Base-by-base conservation (phyloP, 2,329 filamentous ascomycete genomes). In the Aspergillus thermomutatus region DNA sequence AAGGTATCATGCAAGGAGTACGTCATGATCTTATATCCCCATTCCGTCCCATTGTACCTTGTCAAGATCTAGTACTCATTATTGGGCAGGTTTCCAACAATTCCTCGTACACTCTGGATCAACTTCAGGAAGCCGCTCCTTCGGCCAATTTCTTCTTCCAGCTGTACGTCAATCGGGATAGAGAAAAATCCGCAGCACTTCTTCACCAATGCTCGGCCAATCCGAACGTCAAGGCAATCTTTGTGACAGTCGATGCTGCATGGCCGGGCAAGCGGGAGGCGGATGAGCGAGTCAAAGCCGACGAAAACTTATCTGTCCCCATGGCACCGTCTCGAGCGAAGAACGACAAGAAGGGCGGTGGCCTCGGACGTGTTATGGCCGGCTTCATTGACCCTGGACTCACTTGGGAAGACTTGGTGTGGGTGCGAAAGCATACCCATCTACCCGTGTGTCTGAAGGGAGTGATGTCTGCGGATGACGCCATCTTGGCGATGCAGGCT, bases 381-480 rank as follows among this genome's bases (percentile, higher is more conserved):
- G 70, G 76, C 4, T 82, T 79, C 59, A 80, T 83, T 25, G 82
- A 85, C 50, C 76, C 79, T 21, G 75, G 76, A 0, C 70, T 86
- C 6, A 76, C 71, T 2, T 84, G 81, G 83, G 72, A 75, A 4
- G 82, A 85, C 62, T 65, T 86, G 8, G 67, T 70, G 21, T 86
- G 83, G 82, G 77, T 85, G 3, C 72, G 77, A 41, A 63, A 75
- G 53, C 73, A 79, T 55, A 76, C 76, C 0, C 69, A 77, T 19
- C 72, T 83, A 6, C 82, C 82, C 0, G 74, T 85, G n/a, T 79
- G 84, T 52, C 60, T 85, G 27, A 85, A 85, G 66, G 83, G 83
- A 0, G 77, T 85, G 2, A 83, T 84, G 73, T 79, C 75, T 21
- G 82, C 81, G 0, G 80, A 81, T 27, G 83, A 86, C 64, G 83